These are phyloP conservation scores for Xeromyces bisporus DNA, from an alignment of 495 filamentous ascomycete genomes.

Conservation along the genomic window DNA sequence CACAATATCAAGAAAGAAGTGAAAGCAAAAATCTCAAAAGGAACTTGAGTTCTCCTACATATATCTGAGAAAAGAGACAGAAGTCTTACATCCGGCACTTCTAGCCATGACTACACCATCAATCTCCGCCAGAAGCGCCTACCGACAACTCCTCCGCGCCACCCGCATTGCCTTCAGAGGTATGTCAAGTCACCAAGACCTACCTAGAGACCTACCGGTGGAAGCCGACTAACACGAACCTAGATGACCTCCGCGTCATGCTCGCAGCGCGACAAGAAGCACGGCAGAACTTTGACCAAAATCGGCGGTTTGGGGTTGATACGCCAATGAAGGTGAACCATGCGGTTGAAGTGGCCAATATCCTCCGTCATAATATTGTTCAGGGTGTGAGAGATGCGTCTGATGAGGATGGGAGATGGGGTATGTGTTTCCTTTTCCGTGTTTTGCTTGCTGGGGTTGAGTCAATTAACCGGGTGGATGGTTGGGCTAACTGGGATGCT, in stretches of 20 bases:
- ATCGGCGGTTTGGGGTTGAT: slow-evolving; percentile 37
- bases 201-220: background rate
- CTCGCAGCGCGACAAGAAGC: slow-evolving; percentile 51
- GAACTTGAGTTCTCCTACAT: no score
- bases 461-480: no score
- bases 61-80: no score
- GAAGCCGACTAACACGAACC: background rate
- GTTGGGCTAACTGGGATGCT: no score
- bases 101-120: slow-evolving; percentile 12
- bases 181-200: slow-evolving; percentile 17
- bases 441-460: no score
- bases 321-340: slow-evolving; percentile 44
- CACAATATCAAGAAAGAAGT: no score
- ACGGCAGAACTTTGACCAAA: slow-evolving; percentile 51
- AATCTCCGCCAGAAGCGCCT: slow-evolving; percentile 56
- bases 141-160: slow-evolving; percentile 69
- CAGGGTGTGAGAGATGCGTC: slow-evolving; percentile 47
- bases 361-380: slow-evolving; percentile 72
- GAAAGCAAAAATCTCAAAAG: no score
- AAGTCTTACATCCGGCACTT: background rate
- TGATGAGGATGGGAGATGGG: slow-evolving; percentile 43
- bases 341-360: slow-evolving; percentile 66
- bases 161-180: slow-evolving; percentile 71
- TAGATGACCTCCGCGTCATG: slow-evolving; percentile 52
- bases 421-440: slow-evolving; percentile 29